These are phyloP conservation scores for Candida sp. DNA, from an alignment of 1,139 yeast genomes.

Conservation along the genomic window DNA sequence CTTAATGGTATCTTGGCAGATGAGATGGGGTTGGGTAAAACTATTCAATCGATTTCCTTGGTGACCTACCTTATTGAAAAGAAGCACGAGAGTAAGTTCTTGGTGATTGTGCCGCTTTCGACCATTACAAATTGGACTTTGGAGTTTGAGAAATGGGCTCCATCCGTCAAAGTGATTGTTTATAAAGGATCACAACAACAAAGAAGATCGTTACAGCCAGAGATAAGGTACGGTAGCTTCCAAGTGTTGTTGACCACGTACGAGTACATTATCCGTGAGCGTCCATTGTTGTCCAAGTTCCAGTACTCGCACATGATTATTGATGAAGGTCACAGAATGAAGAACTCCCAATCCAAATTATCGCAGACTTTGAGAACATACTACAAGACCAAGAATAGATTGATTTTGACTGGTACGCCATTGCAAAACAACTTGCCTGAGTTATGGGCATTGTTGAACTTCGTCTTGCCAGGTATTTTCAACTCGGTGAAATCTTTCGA, in stretches of 20 bases:
- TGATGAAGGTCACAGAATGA: constrained; percentile 92
- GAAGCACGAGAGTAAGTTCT: constrained; percentile 68
- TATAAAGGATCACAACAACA: constrained; percentile 79
- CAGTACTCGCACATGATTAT: constrained; percentile 88
- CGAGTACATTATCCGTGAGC: constrained; percentile 79
- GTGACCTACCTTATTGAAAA: constrained; percentile 86
- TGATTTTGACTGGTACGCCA: constrained; percentile 88
- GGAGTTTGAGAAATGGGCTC: constrained; percentile 92
- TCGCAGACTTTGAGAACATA: constrained; percentile 73
- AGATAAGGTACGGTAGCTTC: constrained; percentile 67
- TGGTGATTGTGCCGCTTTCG: constrained; percentile 84
- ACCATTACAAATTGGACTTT: constrained; percentile 86
- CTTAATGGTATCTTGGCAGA: constrained; percentile 96
- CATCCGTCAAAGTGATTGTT: constrained; percentile 65
- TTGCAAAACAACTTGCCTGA: constrained; percentile 86
- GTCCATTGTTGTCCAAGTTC: constrained; percentile 65
- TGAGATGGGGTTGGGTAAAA: constrained; percentile 99
- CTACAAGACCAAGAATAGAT: constrained; percentile 75
- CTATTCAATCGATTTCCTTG: constrained; percentile 94
- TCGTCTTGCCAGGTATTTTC: constrained; percentile 80
- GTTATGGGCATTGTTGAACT: constrained; percentile 81
- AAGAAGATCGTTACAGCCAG: constrained; percentile 67
- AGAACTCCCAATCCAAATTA: constrained; percentile 75
- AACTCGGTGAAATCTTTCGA: constrained; percentile 87
- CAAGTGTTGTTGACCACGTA: constrained; percentile 80